Evolutionary conservation across 2,329 filamentous ascomycete genomes (phyloP), one percentile per base, ranked within the genome.

Genomic region (Hypoxylon sp.): DNA sequence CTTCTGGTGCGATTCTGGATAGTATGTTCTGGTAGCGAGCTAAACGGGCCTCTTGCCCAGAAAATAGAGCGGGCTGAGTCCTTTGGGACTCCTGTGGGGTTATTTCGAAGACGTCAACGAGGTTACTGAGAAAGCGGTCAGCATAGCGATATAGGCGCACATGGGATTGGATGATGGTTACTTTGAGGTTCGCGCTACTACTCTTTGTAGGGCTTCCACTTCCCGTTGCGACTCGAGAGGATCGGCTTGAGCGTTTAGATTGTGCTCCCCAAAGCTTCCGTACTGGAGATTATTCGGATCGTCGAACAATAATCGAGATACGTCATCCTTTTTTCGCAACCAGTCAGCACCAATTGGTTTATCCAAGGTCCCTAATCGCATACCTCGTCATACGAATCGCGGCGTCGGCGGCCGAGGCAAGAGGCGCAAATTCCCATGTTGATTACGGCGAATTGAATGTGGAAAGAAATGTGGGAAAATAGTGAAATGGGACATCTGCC

Each of bases 91-190:
- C 83, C 63, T 86, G 84, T 21, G 87, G 86, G 36, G 86, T 84
- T 74, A 90, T 89, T 69, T 90, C 88, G 79, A 90, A 90, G 50
- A 91, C 87, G 75, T 91, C 89, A 66, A 91, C 88, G 80, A 91
- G 87, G 73, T 90, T 89, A 74, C 89, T 91, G 74, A 53, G 68
- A 50, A 58, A 58, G 32, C 28, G 41, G 73, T 77, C 46, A 76
- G 77, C 68, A 71, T 63, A 67, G 23, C 21, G 45, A 43, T 43
- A 45, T 28, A 30, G 19, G 25, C 7, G 46, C 41, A 30, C 9
- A 11, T 49, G 28, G 55, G 51, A 60, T 45, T 23, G 38, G 51
- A 49, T 46, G 38, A 43, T 83, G 69, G 11, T 43, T 82, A 90
- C 89, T 89, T 87, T 51, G 89, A 89, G 52, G 89, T 90, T 70